Evolutionary conservation across 495 filamentous ascomycete species (phyloP), one percentile per base, ranked within the genome.

Genomic region (Penicillium goetzii): DNA sequence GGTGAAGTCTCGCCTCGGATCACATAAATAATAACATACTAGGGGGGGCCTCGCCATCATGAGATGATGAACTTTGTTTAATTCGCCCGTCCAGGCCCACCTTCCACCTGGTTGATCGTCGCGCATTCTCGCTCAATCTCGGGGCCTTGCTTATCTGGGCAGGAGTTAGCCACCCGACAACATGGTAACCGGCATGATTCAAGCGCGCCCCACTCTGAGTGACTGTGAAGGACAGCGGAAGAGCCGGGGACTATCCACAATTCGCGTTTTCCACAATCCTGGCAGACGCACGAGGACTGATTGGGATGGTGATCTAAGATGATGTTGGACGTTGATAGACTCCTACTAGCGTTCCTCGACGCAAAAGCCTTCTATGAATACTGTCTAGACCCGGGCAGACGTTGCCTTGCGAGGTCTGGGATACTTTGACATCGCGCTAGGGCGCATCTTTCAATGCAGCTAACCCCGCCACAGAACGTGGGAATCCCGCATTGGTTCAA

Each of bases 401-500:
- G 23, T 51, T 51, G 47, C 25, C 25, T 51, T 30, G 25, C 41
- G 17, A 25, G 57, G 58, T 14, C 43, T 26, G 41, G 19, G 51
- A 9, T 51, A 32, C 21, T 45, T 45, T 52, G 47, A 28, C 47
- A 51, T 19, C 17, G 26, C 43, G 38, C 43, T 23, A 28, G 41
- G 47, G 21, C 28, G 14, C 14, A 25, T 26, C 14, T 34, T 28
- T 34, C 21, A 30, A 34, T 47, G 59, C 59, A 56, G n/a, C 47
- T 26, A 59, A 36, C 28, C 58, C n/a, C 58, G 58, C 58, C 58
- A 59, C 45, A 17, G 43, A 61, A 61, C 59, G 59, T 61, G 59
- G 59, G 25, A 50, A 23, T 43, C 19, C 25, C 25, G 23, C 51
- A 61, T 61, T 61, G 59, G 59, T n/a, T 26, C 26, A 36, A 49